Conservation (phyloP, 1,139 yeast genomes). For the Suhomyces kunorum region DNA sequence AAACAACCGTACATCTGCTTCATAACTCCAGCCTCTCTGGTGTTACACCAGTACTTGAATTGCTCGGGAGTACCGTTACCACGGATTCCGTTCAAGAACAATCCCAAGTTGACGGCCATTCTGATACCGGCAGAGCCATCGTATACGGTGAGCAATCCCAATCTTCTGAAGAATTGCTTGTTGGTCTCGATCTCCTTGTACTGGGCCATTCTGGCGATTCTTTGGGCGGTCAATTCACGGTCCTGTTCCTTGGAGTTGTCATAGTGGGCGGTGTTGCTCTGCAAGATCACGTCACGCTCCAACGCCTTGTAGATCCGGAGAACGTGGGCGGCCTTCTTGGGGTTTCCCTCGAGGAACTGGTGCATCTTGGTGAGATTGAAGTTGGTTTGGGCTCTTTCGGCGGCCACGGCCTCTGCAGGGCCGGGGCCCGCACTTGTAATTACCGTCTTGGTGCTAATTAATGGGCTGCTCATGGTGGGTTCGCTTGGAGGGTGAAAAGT, state of each 20-base stretch:
- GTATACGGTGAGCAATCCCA: conserved; percentile 52
- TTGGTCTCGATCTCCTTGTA: conserved; percentile 51
- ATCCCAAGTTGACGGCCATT: conserved; percentile 65
- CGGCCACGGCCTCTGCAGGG: conserved; percentile 32
- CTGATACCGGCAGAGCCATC: conserved; percentile 61
- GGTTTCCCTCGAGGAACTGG: conserved; percentile 55
- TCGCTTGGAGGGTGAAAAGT: background rate
- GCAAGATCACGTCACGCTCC: conserved; percentile 56
- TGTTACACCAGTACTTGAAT: conserved; percentile 70
- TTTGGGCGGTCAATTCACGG: conserved; percentile 53
- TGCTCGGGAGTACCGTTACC: conserved; percentile 71
- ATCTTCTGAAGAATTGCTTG: conserved; percentile 40
- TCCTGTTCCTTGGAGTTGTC: conserved; percentile 52
- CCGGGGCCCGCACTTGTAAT: conserved; percentile 19
- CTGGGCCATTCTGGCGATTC: conserved; percentile 39
- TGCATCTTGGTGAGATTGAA: conserved; percentile 41
- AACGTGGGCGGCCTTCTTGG: conserved; percentile 43
- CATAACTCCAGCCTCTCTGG: conserved; percentile 66
- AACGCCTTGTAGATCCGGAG: conserved; percentile 48
- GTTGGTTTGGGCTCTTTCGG: conserved; percentile 50
- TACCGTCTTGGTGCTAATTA: conserved; percentile 6
- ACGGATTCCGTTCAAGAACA: conserved; percentile 66
- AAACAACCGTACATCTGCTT: conserved; percentile 84
- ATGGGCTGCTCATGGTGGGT: background rate
- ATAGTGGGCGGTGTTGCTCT: conserved; percentile 51